Evolutionary conservation across 2,329 filamentous ascomycete species (phyloP).

Genomic region (Microdochium nivale): DNA sequence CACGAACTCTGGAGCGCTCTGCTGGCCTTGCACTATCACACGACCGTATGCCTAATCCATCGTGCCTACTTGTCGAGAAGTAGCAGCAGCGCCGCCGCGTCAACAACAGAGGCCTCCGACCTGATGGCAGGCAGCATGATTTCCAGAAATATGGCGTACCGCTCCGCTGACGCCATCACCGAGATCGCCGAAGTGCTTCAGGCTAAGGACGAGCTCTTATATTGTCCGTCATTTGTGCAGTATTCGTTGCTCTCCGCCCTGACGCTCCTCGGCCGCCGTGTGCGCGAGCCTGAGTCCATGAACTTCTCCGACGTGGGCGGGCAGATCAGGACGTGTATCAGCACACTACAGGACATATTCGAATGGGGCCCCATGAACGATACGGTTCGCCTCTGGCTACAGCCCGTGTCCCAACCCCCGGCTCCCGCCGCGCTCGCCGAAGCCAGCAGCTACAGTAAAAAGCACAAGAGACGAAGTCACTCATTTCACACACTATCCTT

Average conservation of each 20-base stretch:
- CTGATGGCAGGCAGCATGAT: conserved; percentile 31
- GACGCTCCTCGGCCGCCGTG: conserved; percentile 65
- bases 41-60: conserved; percentile 89
- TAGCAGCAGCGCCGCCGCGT: conserved; percentile 42
- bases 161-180: conserved; percentile 94
- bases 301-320: background rate
- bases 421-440: background rate
- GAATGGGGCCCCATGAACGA: background rate
- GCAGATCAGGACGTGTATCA: background rate
- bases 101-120: conserved; percentile 72
- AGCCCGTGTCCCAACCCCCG: background rate
- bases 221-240: conserved; percentile 90
- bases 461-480: background rate
- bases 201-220: conserved; percentile 73
- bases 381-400: background rate
- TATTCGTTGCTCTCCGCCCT: conserved; percentile 94
- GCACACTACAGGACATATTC: background rate
- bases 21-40: conserved; percentile 94
- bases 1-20: conserved; percentile 97
- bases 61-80: conserved; percentile 85
- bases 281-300: background rate
- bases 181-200: conserved; percentile 89
- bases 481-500: background rate
- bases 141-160: conserved; percentile 90
- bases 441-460: background rate